Percentiles rank a stretch among this genome's conserved stretches.
phyloP scores from a whole-genome alignment of 306 rosid genomes.

The Quercus cerris region DNA sequence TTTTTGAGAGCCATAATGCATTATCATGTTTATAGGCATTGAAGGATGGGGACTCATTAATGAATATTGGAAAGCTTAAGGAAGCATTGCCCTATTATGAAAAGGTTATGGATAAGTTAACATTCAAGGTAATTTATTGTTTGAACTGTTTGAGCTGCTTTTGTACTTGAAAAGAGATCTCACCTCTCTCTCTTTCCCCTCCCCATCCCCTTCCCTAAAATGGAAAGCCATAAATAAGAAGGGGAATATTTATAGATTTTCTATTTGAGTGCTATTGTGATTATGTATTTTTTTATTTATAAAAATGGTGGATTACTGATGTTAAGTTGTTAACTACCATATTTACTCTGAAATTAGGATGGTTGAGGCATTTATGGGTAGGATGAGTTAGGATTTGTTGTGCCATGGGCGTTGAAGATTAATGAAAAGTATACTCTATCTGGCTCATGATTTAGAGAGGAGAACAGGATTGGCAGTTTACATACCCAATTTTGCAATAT shows the following conservation, averaged over 20 bases:
- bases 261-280: neutral
- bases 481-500: neutral
- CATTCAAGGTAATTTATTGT: conserved; percentile 60
- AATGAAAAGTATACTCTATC: neutral
- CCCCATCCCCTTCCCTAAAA: too few relatives aligned
- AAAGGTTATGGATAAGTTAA: conserved; percentile 63
- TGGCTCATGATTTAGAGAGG: neutral
- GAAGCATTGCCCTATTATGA: conserved; percentile 71
- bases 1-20: neutral
- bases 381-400: neutral
- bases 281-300: neutral
- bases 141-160: conserved; percentile 1
- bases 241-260: neutral
- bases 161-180: neutral
- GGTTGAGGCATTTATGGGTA: neutral
- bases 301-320: neutral
- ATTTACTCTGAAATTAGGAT: neutral
- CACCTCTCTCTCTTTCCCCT: too few relatives aligned
- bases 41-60: conserved; percentile 72
- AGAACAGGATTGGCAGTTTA: neutral
- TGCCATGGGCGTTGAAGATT: neutral
- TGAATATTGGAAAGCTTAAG: conserved; percentile 65
- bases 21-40: conserved; percentile 39
- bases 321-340: neutral
- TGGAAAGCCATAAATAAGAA: too few relatives aligned